Evolutionary conservation across 2,329 filamentous ascomycete species (phyloP).

Genomic region (Sclerotinia subarctica): DNA sequence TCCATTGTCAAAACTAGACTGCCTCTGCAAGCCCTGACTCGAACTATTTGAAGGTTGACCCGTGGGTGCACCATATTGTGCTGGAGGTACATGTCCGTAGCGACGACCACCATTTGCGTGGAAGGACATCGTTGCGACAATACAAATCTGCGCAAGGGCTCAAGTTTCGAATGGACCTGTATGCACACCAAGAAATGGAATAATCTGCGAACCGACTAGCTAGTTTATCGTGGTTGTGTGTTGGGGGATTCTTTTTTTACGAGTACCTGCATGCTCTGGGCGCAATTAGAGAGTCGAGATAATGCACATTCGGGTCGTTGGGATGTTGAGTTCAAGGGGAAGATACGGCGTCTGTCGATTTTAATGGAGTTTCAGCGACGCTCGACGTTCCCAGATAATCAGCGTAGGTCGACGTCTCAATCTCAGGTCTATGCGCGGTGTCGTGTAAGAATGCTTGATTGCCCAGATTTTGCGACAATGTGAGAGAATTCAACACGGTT

Average conservation of each 20-base stretch:
- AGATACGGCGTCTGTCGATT: neutral
- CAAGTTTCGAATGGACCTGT: neutral
- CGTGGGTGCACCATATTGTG: constrained; percentile 52
- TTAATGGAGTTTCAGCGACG: neutral
- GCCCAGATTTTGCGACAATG: constrained; percentile 19
- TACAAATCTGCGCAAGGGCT: neutral
- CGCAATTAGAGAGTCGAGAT: constrained; percentile 7
- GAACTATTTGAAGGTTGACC: constrained; percentile 40
- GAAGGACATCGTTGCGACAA: constrained; percentile 54
- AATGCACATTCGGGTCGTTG: constrained; percentile 28
- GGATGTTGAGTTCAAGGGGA: neutral
- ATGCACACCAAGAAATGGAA: neutral
- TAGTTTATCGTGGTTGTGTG: neutral
- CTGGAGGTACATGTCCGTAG: constrained; percentile 64
- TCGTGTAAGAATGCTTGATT: constrained; percentile 19
- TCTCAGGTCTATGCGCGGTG: constrained; percentile 17
- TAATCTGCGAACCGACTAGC: constrained; percentile 2
- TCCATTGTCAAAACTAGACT: constrained; percentile 71
- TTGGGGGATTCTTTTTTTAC: neutral
- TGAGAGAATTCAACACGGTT: constrained; percentile 10
- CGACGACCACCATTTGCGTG: constrained; percentile 57
- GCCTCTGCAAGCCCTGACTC: constrained; percentile 46
- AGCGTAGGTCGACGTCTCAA: neutral
- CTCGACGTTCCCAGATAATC: neutral
- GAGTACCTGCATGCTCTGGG: constrained; percentile 2